Conservation (phyloP, 257 asterid species). For the Solanum piurae region DNA sequence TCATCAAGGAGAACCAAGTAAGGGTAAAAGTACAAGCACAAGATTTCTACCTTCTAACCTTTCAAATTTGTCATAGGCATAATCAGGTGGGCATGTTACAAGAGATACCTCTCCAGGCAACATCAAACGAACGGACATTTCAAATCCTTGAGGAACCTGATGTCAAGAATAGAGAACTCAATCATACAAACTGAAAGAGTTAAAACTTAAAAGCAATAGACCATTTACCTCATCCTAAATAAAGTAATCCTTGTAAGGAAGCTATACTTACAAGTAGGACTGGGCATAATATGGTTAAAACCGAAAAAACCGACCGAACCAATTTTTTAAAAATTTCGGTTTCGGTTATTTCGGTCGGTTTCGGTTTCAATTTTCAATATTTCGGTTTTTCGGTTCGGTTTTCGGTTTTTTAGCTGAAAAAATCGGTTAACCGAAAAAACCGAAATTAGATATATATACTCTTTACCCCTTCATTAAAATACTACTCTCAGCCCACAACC, state of each 20-base stretch:
- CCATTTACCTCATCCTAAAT: background rate
- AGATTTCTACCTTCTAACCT: conserved; percentile 32
- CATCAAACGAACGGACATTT: conserved; percentile 93
- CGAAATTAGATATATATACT: no score
- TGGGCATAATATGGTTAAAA: no score
- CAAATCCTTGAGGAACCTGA: conserved; percentile 98
- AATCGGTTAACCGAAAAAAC: no score
- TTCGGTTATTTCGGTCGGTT: no score
- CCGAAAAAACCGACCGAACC: no score
- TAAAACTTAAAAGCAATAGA: background rate
- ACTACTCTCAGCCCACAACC: no score
- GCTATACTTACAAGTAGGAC: background rate
- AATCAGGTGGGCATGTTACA: conserved; percentile 92
- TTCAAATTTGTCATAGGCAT: conserved; percentile 91
- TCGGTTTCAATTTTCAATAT: no score
- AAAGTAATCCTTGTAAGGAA: background rate
- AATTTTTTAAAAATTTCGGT: no score
- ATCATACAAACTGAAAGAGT: background rate
- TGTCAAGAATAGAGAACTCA: conserved; percentile 5
- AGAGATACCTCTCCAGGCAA: conserved; percentile 90
- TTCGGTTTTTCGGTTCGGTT: no score
- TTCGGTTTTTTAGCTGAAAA: no score
- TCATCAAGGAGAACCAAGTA: background rate
- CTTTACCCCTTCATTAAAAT: no score
- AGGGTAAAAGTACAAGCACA: background rate